Base-by-base conservation (phyloP, 2,329 filamentous ascomycete species). In the Fulvia fulva region DNA sequence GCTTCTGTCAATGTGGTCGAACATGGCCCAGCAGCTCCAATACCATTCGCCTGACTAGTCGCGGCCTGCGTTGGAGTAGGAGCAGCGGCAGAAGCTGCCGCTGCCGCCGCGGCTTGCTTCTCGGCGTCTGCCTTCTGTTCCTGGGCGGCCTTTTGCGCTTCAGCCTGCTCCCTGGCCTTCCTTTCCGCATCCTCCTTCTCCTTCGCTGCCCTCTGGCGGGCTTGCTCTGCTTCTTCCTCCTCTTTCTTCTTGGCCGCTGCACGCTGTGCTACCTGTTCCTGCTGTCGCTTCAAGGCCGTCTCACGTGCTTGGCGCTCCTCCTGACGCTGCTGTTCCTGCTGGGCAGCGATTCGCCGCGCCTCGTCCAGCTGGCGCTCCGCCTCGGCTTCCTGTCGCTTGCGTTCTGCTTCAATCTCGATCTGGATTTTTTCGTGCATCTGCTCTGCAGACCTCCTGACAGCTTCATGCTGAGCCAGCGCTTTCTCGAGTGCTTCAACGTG, bases 401-500 rank as follows among this genome's bases (percentile, higher is more conserved):
- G 56, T 41, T 57, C 53, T 4, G 55, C 56, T 55, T 61, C 56
- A 16, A 55, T 11, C 37, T 66, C 60, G 11, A 64, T 41, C 46
- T 60, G 60, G 22, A 61, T 51, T 12, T 46, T 53, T 47, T 66
- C 57, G 34, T 55, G 52, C 11, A 55, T 59, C 21, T 59, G 53
- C 43, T 63, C 56, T 19, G 64, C 64, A 5, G 56, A 45, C n/a
- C 47, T 56, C 22, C 60, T 60, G 3, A 63, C 57, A 6, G 60
- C 58, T 8, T 62, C 56, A 46, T 66, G 64, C 34, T 63, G 55
- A 19, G 53, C 56, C 12, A 62, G 52, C 14, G 64, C 58, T 26
- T 56, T 52, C 23, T 64, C 62, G 23, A 66, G 56, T 14, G 62
- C 62, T 46, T 61, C 58, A 12, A 62, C 57, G 32, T 66, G 64